Conservation (phyloP, 225 moss, liverwort and hornwort genomes). For the Rhytidiadelphus loreus region DNA sequence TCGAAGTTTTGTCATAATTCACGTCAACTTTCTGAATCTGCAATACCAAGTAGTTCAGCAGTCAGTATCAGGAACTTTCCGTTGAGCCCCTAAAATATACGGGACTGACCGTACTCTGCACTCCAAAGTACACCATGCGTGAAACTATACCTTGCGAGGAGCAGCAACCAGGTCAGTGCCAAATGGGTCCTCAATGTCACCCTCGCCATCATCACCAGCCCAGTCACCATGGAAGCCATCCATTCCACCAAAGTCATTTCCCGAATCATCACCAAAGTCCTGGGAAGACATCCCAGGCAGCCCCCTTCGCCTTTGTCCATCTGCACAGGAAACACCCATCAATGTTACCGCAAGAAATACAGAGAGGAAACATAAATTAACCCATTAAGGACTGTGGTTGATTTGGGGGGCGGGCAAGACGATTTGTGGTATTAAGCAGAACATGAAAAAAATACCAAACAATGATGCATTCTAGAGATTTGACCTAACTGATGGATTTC, state of each 20-base stretch:
- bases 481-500: too few relatives aligned
- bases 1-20: constrained; percentile 74
- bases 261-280: constrained; percentile 36
- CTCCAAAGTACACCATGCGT: neutral
- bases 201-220: constrained; percentile 34
- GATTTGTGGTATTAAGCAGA: too few relatives aligned
- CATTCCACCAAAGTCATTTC: constrained; percentile 49
- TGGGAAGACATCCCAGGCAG: constrained; percentile 3
- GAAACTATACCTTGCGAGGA: constrained; percentile 70
- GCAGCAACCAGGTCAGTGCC: constrained; percentile 56
- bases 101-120: neutral
- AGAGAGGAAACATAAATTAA: neutral
- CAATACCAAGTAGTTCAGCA: neutral
- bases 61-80: neutral
- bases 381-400: too few relatives aligned
- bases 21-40: constrained; percentile 75
- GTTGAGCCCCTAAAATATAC: neutral
- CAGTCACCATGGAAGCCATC: constrained; percentile 43
- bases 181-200: constrained; percentile 53
- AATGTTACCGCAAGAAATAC: neutral
- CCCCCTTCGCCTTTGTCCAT: constrained; percentile 22
- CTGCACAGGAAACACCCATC: constrained; percentile 7
- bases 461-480: too few relatives aligned
- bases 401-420: too few relatives aligned
- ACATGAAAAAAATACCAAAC: too few relatives aligned